These are phyloP conservation scores for Trematosphaeria pertusa DNA, from an alignment of 2,329 filamentous ascomycete genomes.

Conservation along the genomic window DNA sequence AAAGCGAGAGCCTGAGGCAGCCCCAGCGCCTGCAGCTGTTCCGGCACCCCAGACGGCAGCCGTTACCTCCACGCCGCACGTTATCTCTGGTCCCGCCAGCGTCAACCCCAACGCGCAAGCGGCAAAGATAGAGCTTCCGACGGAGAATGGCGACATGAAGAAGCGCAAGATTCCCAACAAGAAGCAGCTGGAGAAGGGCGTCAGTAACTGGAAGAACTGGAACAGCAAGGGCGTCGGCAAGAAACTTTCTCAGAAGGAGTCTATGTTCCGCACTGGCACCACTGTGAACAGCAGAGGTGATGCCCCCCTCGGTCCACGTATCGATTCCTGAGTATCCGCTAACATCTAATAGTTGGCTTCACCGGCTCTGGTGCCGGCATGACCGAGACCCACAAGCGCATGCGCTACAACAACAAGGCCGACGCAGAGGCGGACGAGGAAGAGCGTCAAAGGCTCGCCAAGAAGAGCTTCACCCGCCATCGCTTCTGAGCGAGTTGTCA, in stretches of 20 bases:
- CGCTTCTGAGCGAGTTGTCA: slow-evolving; percentile 11
- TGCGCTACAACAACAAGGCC: slow-evolving; percentile 76
- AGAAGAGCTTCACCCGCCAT: slow-evolving; percentile 9
- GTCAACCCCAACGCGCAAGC: slow-evolving; percentile 71
- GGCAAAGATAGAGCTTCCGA: slow-evolving; percentile 69
- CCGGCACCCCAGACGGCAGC: slow-evolving; percentile 41
- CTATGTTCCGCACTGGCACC: slow-evolving; percentile 95
- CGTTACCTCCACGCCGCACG: slow-evolving; percentile 51
- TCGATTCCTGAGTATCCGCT: slow-evolving; percentile 20
- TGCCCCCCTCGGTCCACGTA: slow-evolving; percentile 21
- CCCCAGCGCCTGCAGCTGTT: slow-evolving; percentile 56
- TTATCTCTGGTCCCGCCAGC: slow-evolving; percentile 71
- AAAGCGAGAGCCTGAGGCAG: slow-evolving; percentile 85
- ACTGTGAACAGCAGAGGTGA: slow-evolving; percentile 84
- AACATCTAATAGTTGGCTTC: slow-evolving; percentile 76
- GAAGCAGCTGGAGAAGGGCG: slow-evolving; percentile 87
- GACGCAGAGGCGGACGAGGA: slow-evolving; percentile 30
- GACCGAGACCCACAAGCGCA: slow-evolving; percentile 87
- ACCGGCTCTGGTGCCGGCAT: slow-evolving; percentile 94
- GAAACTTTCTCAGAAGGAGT: slow-evolving; percentile 84
- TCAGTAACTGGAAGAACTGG: slow-evolving; percentile 96
- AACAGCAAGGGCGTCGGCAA: slow-evolving; percentile 70
- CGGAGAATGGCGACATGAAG: slow-evolving; percentile 67
- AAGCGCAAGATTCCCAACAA: slow-evolving; percentile 83
- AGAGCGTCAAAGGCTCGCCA: slow-evolving; percentile 15